A percentile compares a stretch with the other conserved stretches of the same genome.
phyloP scores from a whole-genome alignment of 305 asterid genomes.

The Plantago lanceolata region DNA sequence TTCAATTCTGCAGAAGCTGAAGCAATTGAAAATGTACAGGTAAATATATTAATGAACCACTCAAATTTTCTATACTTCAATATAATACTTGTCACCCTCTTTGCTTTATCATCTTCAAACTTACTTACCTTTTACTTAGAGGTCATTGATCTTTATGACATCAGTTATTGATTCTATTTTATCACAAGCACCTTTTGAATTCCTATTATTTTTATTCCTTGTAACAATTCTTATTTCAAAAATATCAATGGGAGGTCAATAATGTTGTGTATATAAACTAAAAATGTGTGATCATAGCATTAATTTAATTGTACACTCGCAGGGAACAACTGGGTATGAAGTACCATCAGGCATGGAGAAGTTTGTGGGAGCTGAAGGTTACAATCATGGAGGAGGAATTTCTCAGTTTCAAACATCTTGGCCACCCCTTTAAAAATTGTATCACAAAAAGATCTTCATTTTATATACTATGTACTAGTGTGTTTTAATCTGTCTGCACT shows the following conservation, averaged over 20 bases:
- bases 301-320: neutral
- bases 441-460: conserved; percentile 2
- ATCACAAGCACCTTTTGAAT: conserved; percentile 19
- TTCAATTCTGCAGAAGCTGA: too few relatives aligned
- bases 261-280: conserved; percentile 4
- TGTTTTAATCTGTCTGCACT: too few relatives aligned
- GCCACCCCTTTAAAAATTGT: conserved; percentile 52
- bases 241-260: conserved; percentile 1
- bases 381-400: conserved; percentile 38
- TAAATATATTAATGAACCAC: too few relatives aligned
- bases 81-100: too few relatives aligned
- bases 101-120: too few relatives aligned
- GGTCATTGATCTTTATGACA: conserved; percentile 7
- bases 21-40: too few relatives aligned
- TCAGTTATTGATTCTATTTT: conserved; percentile 26
- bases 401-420: conserved; percentile 64
- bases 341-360: conserved; percentile 51
- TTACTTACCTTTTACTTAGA: neutral
- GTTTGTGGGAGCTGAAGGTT: conserved; percentile 39
- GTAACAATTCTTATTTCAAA: neutral
- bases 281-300: conserved; percentile 4
- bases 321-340: conserved; percentile 63
- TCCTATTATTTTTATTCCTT: conserved; percentile 14
- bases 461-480: conserved; percentile 3
- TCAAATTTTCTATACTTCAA: too few relatives aligned